Percentiles rank a stretch among this genome's conserved stretches.
These are phyloP conservation scores for Candida labiduridarum DNA, from an alignment of 1,139 yeast species.

Conservation along the genomic window DNA sequence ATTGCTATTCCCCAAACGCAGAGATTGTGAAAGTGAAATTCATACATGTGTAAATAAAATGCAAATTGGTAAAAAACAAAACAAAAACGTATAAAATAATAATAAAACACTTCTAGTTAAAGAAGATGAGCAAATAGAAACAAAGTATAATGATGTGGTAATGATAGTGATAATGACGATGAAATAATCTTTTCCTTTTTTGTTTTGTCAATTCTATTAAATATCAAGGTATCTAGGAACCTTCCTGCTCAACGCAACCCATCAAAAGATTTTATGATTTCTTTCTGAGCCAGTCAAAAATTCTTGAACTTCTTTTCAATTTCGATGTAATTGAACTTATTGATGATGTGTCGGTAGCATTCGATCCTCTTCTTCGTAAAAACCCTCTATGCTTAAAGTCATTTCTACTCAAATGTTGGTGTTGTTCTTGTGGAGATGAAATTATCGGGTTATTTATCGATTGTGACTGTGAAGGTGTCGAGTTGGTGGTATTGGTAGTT, in stretches of 20 bases:
- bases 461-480: background rate
- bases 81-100: background rate
- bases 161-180: background rate
- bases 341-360: constrained; percentile 5
- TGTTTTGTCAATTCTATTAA: background rate
- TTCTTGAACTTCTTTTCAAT: constrained; percentile 13
- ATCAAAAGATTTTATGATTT: constrained; percentile 1
- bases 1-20: too few species aligned
- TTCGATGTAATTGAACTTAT: constrained; percentile 5
- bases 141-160: background rate
- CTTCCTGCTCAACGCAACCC: background rate
- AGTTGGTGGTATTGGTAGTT: constrained; percentile 1
- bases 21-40: too few species aligned
- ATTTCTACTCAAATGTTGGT: constrained; percentile 6
- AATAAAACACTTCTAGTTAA: background rate
- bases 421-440: constrained; percentile 1
- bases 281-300: constrained; percentile 18
- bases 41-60: background rate
- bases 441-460: background rate
- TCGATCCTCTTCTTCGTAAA: constrained; percentile 2
- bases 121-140: background rate
- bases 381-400: constrained; percentile 4
- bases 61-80: too few species aligned
- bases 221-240: background rate
- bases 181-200: background rate